Conservation (phyloP, 495 filamentous ascomycete species). For the Penicillium lividum region DNA sequence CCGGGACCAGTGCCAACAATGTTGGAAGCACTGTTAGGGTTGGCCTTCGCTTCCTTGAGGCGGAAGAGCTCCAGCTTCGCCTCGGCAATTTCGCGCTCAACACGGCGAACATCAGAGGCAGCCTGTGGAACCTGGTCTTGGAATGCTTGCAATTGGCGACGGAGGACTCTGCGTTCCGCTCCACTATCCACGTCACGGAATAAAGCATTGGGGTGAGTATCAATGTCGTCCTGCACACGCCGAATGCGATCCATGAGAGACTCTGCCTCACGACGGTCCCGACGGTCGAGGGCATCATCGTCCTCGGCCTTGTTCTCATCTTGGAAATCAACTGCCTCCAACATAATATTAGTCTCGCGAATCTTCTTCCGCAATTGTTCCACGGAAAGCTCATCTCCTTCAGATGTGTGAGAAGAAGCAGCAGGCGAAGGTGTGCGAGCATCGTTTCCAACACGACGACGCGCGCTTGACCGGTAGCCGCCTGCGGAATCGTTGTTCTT, state of each 20-base stretch:
- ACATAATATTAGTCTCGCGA: conserved; percentile 87
- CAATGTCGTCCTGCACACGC: conserved; percentile 95
- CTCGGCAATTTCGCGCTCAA: conserved; percentile 91
- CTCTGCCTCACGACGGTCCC: conserved; percentile 88
- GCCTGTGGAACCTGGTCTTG: conserved; percentile 90
- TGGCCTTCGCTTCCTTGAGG: conserved; percentile 86
- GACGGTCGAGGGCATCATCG: conserved; percentile 87
- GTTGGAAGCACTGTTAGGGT: conserved; percentile 77
- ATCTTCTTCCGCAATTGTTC: conserved; percentile 93
- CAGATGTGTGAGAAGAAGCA: conserved; percentile 67
- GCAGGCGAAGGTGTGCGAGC: conserved; percentile 72
- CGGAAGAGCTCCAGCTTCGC: conserved; percentile 93
- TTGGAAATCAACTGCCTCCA: conserved; percentile 97
- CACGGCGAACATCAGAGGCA: conserved; percentile 85
- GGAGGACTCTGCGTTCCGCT: conserved; percentile 80
- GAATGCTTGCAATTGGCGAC: conserved; percentile 82
- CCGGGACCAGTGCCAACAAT: conserved; percentile 94
- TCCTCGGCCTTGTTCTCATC: conserved; percentile 89
- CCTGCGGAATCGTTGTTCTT: conserved; percentile 87
- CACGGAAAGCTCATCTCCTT: conserved; percentile 72
- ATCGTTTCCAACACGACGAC: conserved; percentile 75
- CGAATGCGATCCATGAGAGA: conserved; percentile 91
- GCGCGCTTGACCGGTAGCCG: conserved; percentile 91
- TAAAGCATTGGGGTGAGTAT: conserved; percentile 79
- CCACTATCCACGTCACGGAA: conserved; percentile 75